These are phyloP conservation scores for Boeremia lycopersici DNA, from an alignment of 2,329 filamentous ascomycete genomes.

Conservation along the genomic window DNA sequence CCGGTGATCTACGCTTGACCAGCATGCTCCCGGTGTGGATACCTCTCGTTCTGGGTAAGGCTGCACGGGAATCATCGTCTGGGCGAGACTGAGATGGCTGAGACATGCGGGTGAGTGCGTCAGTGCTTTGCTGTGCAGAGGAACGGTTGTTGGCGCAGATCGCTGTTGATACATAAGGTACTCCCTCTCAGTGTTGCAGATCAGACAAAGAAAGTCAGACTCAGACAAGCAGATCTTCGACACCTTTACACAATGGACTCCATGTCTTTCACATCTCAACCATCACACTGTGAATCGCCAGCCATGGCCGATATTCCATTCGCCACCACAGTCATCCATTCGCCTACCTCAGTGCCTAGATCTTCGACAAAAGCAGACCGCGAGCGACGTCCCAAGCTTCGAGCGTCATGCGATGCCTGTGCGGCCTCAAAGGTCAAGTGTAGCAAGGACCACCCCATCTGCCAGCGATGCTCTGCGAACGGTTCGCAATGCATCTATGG, in stretches of 20 bases:
- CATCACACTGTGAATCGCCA: constrained; percentile 29
- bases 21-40: constrained; percentile 16
- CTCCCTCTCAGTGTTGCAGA: not conserved
- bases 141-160: constrained; percentile 2
- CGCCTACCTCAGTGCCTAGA: constrained; percentile 30
- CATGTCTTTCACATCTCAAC: constrained; percentile 34
- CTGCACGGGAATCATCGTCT: constrained; percentile 15
- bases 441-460: constrained; percentile 44
- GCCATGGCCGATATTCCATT: constrained; percentile 11
- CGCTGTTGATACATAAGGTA: constrained; percentile 14
- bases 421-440: constrained; percentile 48
- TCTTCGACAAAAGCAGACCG: constrained; percentile 16
- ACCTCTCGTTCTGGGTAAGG: constrained; percentile 9
- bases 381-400: constrained; percentile 38
- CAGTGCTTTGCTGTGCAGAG: constrained; percentile 2
- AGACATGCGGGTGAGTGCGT: constrained; percentile 15
- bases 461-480: constrained; percentile 39
- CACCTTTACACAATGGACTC: constrained; percentile 2
- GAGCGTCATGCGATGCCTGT: constrained; percentile 46
- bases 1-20: constrained; percentile 10
- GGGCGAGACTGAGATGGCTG: constrained; percentile 14
- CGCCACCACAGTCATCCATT: constrained; percentile 19
- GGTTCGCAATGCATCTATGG: constrained; percentile 42
- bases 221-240: constrained; percentile 4
- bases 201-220: constrained; percentile 2